Evolutionary conservation across 257 asterid species (phyloP).

Genomic region (Verbena officinalis): DNA sequence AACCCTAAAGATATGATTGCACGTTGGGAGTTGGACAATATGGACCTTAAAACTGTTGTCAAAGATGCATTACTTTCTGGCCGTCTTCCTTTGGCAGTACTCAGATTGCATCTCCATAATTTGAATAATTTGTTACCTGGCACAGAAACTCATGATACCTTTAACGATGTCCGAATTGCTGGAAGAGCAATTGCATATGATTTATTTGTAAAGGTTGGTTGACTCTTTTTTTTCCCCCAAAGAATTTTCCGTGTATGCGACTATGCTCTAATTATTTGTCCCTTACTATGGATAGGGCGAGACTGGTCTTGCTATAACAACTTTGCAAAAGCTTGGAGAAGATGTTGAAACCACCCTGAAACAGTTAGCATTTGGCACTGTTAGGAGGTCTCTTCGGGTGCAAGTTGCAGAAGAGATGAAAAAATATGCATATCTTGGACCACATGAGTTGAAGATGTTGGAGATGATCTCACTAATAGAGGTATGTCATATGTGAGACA

Average conservation of each 20-base stretch:
- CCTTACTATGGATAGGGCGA: constrained; percentile 68
- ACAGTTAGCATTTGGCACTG: constrained; percentile 84
- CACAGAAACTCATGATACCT: constrained; percentile 70
- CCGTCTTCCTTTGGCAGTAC: constrained; percentile 97
- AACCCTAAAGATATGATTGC: constrained; percentile 94
- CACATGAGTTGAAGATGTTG: constrained; percentile 75
- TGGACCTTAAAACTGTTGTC: constrained; percentile 82
- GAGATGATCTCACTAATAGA: constrained; percentile 80
- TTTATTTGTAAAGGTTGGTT: constrained; percentile 80
- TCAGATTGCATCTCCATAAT: constrained; percentile 85
- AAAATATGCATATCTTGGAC: constrained; percentile 65
- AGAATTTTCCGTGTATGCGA: background rate
- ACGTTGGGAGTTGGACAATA: constrained; percentile 84
- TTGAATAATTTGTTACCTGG: constrained; percentile 55
- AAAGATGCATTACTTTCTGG: constrained; percentile 90
- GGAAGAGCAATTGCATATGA: constrained; percentile 92
- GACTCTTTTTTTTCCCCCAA: constrained; percentile 22
- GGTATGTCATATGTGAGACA: constrained; percentile 61
- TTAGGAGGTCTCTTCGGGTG: constrained; percentile 82
- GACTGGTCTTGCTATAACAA: constrained; percentile 80
- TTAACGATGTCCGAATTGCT: constrained; percentile 79
- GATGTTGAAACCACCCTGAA: constrained; percentile 79
- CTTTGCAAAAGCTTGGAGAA: constrained; percentile 98
- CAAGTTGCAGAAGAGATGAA: constrained; percentile 83
- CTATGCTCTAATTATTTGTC: constrained; percentile 33